phyloP scores from a whole-genome alignment of 805 yeast species.

The Candida glaebosa region DNA sequence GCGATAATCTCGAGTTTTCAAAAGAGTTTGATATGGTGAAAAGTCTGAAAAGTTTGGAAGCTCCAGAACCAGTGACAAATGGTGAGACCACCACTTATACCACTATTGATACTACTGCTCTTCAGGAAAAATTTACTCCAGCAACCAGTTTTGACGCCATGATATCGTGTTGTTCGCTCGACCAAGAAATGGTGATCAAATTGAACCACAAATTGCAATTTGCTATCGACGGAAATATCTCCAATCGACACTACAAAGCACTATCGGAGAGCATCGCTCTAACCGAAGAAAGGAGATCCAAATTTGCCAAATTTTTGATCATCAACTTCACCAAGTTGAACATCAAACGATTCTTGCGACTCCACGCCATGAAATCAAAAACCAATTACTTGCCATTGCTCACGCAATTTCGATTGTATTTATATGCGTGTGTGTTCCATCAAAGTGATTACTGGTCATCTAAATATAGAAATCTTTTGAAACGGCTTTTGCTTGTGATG shows the following conservation, averaged over 20 bases:
- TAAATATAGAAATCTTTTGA: too few species aligned
- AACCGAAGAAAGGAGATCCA: neutral
- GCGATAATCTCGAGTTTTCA: neutral
- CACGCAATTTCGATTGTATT: conserved; percentile 11
- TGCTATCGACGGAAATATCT: neutral
- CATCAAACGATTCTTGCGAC: neutral
- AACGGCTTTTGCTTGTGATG: too few species aligned
- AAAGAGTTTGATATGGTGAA: too few species aligned
- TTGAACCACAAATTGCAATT: neutral
- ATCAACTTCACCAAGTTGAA: neutral
- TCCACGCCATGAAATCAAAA: neutral
- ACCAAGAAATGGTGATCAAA: neutral
- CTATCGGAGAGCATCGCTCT: neutral
- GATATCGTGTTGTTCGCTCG: neutral
- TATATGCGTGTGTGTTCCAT: conserved; percentile 9
- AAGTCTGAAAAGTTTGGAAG: too few species aligned
- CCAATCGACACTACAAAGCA: neutral
- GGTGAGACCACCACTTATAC: neutral
- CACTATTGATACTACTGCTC: neutral
- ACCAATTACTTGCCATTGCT: neutral
- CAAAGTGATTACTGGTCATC: conserved; percentile 12
- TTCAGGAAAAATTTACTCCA: neutral
- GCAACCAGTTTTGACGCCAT: neutral
- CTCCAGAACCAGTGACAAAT: too few species aligned
- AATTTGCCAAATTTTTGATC: neutral